Conservation (phyloP, 2,329 filamentous ascomycete genomes). For the Sarocladium strictum region DNA sequence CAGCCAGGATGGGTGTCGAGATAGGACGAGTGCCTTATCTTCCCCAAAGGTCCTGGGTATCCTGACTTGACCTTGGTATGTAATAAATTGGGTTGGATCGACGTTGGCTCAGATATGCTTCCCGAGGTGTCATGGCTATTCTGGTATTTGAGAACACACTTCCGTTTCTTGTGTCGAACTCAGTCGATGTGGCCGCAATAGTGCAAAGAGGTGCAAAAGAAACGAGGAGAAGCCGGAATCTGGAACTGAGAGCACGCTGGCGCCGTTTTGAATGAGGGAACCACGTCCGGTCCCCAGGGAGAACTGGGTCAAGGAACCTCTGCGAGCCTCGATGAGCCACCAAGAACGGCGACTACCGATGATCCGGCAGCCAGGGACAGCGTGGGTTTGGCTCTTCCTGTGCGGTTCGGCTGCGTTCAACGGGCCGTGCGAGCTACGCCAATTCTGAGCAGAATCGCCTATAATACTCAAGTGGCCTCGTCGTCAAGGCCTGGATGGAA, state of each 20-base stretch:
- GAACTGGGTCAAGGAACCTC: neutral
- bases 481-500: neutral
- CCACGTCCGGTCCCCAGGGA: neutral
- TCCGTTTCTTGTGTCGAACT: neutral
- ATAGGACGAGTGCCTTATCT: conserved; percentile 1
- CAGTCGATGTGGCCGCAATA: neutral
- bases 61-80: conserved; percentile 5
- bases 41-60: neutral
- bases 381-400: neutral
- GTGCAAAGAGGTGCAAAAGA: neutral
- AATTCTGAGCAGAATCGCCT: neutral
- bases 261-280: conserved; percentile 7
- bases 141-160: neutral
- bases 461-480: neutral
- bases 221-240: conserved; percentile 3
- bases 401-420: neutral
- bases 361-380: neutral
- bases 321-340: neutral
- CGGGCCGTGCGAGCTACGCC: neutral
- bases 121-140: conserved; percentile 3
- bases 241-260: neutral
- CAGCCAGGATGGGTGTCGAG: neutral
- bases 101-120: conserved; percentile 1
- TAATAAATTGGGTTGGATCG: conserved; percentile 5
- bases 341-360: conserved; percentile 1